Base-by-base conservation (phyloP, 2,329 filamentous ascomycete species). In the Mycogone perniciosa region DNA sequence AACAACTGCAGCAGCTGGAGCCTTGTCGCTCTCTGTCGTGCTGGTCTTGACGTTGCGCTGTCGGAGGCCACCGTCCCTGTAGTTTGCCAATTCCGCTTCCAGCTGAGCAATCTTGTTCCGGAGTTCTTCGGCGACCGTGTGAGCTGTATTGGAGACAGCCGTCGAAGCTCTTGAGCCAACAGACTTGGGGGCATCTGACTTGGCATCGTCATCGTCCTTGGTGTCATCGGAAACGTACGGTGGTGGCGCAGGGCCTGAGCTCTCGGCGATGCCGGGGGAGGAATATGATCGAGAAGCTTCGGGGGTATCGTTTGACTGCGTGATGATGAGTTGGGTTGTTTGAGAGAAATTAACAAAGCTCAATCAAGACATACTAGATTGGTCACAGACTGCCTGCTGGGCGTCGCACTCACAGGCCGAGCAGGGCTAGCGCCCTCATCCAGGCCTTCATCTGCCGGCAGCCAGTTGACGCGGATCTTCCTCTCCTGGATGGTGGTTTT, bases 391-490 rank as follows among this genome's bases (percentile, higher is more conserved):
- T 64, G 61, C 60, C 70, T 74, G 61, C 57, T 72, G 7, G 75
- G 75, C 1, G 75, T 77, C 52, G 61, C 58, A 4, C 60, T 48
- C 7, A 54, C 39, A 9, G 63, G 51, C 34, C 57, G 59, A 29
- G 47, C 31, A 10, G 56, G 51, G 39, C 56, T 60, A 35, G 60
- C 31, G 34, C 52, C 54, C 31, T 63, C 47, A 37, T 67, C 61
- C 7, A 59, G 52, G 11, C 65, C 58, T 51, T 78, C 78, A 45
- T 82, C 79, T 7, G 85, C 76, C 44, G 86, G 71, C 39, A 96
- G 76, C 77, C 92, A 99, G 59, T 79, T 79, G 57, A 99, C 93
- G 43, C 92, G 85, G 60, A 99, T 99, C 78, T 97, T 99, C 75
- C 86, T 89, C 76, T 99, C 93, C 63, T 90, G 83, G 53, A 99